phyloP scores from a whole-genome alignment of 2,329 filamentous ascomycete genomes.

The Juglanconis juglandina region DNA sequence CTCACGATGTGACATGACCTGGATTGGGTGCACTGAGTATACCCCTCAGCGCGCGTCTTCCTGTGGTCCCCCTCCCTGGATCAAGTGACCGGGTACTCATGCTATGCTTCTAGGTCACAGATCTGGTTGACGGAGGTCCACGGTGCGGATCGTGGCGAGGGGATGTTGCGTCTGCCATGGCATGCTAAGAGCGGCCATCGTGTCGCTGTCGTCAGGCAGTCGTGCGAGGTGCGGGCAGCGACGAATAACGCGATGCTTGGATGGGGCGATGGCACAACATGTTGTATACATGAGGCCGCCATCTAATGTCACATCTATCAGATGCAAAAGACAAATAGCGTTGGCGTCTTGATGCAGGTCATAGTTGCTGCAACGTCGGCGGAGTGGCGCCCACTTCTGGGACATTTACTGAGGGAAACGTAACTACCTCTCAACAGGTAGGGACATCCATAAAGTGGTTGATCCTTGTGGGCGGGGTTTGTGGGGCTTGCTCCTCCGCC shows the following conservation, averaged over 20 bases:
- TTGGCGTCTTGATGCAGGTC: neutral
- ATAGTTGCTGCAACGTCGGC: neutral
- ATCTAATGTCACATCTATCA: neutral
- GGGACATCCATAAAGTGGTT: neutral
- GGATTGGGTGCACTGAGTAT: neutral
- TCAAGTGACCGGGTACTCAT: slow-evolving; percentile 3
- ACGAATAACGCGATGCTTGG: neutral
- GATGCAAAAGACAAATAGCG: neutral
- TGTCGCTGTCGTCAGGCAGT: neutral
- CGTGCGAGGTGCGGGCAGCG: neutral
- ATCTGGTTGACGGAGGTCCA: neutral
- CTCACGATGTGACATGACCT: neutral
- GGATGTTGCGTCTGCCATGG: neutral
- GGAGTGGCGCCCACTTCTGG: neutral
- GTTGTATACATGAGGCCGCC: neutral
- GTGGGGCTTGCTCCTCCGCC: slow-evolving; percentile 3
- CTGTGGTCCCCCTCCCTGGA: neutral
- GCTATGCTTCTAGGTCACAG: neutral
- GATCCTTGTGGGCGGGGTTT: neutral
- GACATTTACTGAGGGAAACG: neutral
- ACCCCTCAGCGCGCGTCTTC: neutral
- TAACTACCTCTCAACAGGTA: neutral
- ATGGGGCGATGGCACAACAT: neutral
- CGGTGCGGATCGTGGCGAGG: neutral
- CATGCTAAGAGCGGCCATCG: neutral